These are phyloP conservation scores for Dictyostelium brefeldianum DNA, from an alignment of 78 protist species.

Conservation along the genomic window DNA sequence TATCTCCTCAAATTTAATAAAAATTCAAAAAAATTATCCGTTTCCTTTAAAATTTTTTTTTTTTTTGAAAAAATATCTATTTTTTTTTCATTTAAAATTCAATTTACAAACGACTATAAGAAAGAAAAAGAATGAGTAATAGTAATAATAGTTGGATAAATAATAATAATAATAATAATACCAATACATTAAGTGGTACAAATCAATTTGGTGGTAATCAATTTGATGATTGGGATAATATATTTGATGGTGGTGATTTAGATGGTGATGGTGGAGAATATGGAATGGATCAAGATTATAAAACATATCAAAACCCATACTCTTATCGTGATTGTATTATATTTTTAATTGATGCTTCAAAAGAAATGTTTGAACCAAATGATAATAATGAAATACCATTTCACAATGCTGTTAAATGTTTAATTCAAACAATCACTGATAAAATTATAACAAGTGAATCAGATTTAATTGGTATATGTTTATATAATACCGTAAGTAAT, in stretches of 20 bases:
- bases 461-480: conserved; percentile 81
- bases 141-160: neutral
- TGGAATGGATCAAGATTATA: neutral
- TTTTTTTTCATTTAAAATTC: too few relatives aligned
- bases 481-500: conserved; percentile 76
- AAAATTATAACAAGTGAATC: conserved; percentile 83
- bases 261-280: conserved; percentile 19
- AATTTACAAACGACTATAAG: too few relatives aligned
- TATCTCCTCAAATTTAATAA: too few relatives aligned
- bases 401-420: conserved; percentile 72
- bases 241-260: conserved; percentile 12
- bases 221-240: conserved; percentile 23
- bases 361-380: conserved; percentile 73
- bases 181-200: conserved; percentile 3
- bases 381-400: conserved; percentile 77
- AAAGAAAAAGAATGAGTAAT: neutral
- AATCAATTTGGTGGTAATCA: neutral
- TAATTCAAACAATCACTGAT: conserved; percentile 75
- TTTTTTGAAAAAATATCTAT: too few relatives aligned
- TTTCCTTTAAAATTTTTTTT: too few relatives aligned
- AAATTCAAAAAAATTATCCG: too few relatives aligned
- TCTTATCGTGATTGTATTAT: conserved; percentile 72
- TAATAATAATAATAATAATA: neutral
- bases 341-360: conserved; percentile 79
- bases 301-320: neutral